Evolutionary conservation across 345 rosid genomes (phyloP).

Genomic region (Citrus australasica): DNA sequence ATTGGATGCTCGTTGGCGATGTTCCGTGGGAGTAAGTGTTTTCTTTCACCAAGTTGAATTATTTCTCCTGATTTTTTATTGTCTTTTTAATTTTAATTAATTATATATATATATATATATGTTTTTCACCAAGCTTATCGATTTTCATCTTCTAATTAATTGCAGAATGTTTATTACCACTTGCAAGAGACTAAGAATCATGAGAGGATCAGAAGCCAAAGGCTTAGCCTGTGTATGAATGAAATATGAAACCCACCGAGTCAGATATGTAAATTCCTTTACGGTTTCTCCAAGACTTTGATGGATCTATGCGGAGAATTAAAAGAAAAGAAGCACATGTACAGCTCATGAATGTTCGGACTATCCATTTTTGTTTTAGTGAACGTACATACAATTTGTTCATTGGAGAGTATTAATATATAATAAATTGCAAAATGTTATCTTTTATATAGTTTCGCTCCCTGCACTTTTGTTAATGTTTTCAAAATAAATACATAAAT

Average conservation of each 20-base stretch:
- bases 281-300: not conserved
- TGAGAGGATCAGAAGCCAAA: constrained; percentile 56
- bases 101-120: too few species aligned
- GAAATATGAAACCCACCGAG: not conserved
- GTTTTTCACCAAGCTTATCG: not conserved
- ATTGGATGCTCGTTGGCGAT: constrained; percentile 90
- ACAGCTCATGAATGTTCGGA: not conserved
- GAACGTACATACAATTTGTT: not conserved
- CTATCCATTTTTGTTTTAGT: not conserved
- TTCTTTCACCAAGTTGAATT: not conserved
- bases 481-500: too few species aligned
- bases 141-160: not conserved
- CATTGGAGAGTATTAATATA: not conserved
- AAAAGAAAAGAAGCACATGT: too few species aligned
- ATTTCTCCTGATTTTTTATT: too few species aligned
- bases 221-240: constrained; percentile 32
- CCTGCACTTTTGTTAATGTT: too few species aligned
- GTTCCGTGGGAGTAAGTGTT: constrained; percentile 66
- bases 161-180: constrained; percentile 58
- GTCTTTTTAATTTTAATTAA: too few species aligned
- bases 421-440: too few species aligned
- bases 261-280: not conserved
- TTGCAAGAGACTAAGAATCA: constrained; percentile 67
- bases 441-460: too few species aligned
- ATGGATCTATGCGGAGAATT: too few species aligned